Conservation (phyloP, 495 filamentous ascomycete species). For the Aspergillus hancockii region DNA sequence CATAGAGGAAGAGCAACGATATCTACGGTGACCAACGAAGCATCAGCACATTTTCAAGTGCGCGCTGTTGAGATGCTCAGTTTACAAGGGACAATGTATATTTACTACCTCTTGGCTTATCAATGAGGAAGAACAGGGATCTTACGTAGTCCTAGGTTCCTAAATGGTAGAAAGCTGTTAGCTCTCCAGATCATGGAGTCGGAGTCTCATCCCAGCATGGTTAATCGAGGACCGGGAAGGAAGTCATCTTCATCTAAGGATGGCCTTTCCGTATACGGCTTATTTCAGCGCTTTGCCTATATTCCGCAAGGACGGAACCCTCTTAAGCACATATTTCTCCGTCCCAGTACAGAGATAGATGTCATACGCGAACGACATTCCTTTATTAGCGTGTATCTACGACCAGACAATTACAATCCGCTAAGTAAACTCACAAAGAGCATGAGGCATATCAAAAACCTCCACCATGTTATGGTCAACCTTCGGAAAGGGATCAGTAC, state of each 20-base stretch:
- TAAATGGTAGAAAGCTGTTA: constrained; percentile 75
- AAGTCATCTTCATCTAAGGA: constrained; percentile 77
- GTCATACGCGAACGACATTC: constrained; percentile 75
- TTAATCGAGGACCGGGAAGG: constrained; percentile 73
- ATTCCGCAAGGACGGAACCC: constrained; percentile 79
- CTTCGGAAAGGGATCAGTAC: constrained; percentile 75
- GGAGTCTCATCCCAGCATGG: constrained; percentile 81
- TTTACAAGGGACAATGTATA: constrained; percentile 72
- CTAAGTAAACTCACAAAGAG: constrained; percentile 60
- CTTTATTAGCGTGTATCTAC: constrained; percentile 67
- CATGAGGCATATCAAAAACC: constrained; percentile 77
- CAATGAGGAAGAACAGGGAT: background rate
- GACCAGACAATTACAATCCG: constrained; percentile 63
- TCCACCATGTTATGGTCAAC: constrained; percentile 67
- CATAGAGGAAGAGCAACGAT: constrained; percentile 66
- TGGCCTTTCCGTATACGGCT: constrained; percentile 83
- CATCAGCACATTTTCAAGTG: constrained; percentile 56
- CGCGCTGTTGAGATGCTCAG: constrained; percentile 74
- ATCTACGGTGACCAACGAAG: constrained; percentile 56
- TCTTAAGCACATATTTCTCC: constrained; percentile 81
- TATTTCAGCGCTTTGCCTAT: constrained; percentile 74
- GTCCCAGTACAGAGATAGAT: constrained; percentile 67
- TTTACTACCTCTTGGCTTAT: background rate
- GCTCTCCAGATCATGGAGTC: constrained; percentile 85
- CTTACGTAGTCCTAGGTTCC: constrained; percentile 54